Evolutionary conservation across 176 grass and related monocot genomes (phyloP).

Genomic region (barley (Hordeum vulgare)): DNA sequence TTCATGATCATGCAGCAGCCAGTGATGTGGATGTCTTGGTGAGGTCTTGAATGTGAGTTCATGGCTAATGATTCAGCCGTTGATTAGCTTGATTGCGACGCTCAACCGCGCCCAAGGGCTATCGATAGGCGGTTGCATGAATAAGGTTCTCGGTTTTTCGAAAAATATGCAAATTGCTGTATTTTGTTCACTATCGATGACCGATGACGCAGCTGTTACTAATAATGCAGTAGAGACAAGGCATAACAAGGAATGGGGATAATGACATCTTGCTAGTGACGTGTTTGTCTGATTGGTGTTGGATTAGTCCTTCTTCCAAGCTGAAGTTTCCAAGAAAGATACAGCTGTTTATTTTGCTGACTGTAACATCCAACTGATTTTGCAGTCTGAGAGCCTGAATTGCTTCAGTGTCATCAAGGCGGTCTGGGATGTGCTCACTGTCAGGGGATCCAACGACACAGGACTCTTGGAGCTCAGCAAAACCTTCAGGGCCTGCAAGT

Average conservation of each 20-base stretch:
- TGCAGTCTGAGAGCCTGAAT: conserved; percentile 85
- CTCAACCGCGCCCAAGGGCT: background rate
- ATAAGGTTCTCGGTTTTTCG: background rate
- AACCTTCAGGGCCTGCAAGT: conserved; percentile 90
- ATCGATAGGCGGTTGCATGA: background rate
- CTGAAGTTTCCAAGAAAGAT: background rate
- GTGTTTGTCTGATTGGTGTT: background rate
- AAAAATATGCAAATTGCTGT: background rate
- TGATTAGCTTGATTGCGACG: conserved; percentile 1
- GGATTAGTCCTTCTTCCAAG: background rate
- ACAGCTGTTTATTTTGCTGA: background rate
- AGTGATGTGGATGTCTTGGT: background rate
- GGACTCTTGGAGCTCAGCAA: conserved; percentile 69
- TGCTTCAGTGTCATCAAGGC: conserved; percentile 83
- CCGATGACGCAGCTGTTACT: background rate
- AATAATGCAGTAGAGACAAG: background rate
- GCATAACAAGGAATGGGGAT: background rate
- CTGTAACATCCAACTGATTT: conserved; percentile 6
- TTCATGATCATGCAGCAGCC: background rate
- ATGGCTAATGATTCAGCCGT: background rate
- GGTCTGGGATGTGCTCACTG: conserved; percentile 61
- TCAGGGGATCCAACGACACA: conserved; percentile 36
- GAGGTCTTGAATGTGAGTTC: background rate
- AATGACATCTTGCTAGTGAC: background rate
- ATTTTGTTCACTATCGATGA: background rate